Percentiles rank a stretch among this genome's conserved stretches.
Evolutionary conservation across 805 yeast species (phyloP).

Genomic region (Sungouiozyma ichnusensis): DNA sequence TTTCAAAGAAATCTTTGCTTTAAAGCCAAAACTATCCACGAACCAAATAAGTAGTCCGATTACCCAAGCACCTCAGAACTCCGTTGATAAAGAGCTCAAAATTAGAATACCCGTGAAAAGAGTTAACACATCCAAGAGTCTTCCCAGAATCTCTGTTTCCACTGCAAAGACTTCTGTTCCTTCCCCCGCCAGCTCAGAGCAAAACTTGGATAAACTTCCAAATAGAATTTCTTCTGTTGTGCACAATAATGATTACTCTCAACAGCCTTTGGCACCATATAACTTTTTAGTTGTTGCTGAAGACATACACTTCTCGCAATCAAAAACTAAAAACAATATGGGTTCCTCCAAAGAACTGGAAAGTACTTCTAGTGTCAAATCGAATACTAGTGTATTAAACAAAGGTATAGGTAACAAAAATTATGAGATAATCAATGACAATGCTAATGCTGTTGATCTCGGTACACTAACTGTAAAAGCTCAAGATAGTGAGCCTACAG

Average conservation of each 20-base stretch:
- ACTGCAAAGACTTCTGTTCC: neutral
- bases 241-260: constrained; percentile 3
- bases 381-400: neutral
- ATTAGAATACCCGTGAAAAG: neutral
- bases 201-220: constrained; percentile 4
- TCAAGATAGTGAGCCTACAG: no score
- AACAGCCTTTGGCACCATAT: neutral
- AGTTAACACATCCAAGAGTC: constrained; percentile 1
- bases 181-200: neutral
- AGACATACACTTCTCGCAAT: neutral
- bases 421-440: no score
- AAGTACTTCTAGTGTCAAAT: neutral
- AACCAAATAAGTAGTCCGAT: constrained; percentile 3
- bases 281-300: neutral
- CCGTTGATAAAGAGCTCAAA: neutral
- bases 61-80: neutral
- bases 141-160: neutral
- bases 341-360: neutral
- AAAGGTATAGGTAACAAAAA: no score
- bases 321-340: neutral
- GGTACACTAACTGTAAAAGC: no score
- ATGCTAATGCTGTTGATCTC: no score
- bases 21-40: constrained; percentile 8
- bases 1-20: constrained; percentile 13
- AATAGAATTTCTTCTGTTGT: constrained; percentile 19